Base-by-base conservation (phyloP, 2,329 filamentous ascomycete genomes). In the Neoascochyta sp. region DNA sequence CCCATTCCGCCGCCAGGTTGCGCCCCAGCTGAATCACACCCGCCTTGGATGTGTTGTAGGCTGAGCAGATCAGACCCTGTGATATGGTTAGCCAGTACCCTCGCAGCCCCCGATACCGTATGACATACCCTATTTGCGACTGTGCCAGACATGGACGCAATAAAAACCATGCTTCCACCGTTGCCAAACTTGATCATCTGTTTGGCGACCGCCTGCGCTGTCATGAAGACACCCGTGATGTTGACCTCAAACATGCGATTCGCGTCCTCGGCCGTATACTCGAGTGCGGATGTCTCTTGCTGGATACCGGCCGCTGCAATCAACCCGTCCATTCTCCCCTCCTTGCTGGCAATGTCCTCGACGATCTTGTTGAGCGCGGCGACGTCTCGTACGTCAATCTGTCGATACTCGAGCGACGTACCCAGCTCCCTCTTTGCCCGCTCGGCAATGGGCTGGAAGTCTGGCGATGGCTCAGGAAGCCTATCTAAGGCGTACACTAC, bases 221-320 rank as follows among this genome's bases (percentile, higher is more conserved):
- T 77, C 75, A 80, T 79, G 54, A 80, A 75, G 5, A 75, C 74
- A 7, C 76, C 76, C 0, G 75, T 79, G 27, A 79, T 67, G 46
- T 78, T 78, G 42, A 78, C 65, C 45, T 76, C 73, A 39, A 80
- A 74, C 75, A 81, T 80, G 34, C 65, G 70, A 46, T 79, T 78
- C 32, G 74, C 69, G 45, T 80, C 76, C 52, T 77, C 71, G 29
- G 71, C 67, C 2, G 70, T 69, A 58, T 94, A 93, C 27, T 94
- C 86, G 32, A 95, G 69, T 1, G 89, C 87, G 0, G 85, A 66
- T 0, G 80, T 87, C 65, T 93, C 86, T 63, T 93, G 83, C 65
- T 94, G 86, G 50, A 87, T 84, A 1, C 80, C 81, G 0, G 81
- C 82, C 0, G 80, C 80, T 0, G 81, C 80, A 26, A 95, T 78